Conservation (phyloP, 1,139 yeast genomes). For the Kurtzmaniella natalensis region DNA sequence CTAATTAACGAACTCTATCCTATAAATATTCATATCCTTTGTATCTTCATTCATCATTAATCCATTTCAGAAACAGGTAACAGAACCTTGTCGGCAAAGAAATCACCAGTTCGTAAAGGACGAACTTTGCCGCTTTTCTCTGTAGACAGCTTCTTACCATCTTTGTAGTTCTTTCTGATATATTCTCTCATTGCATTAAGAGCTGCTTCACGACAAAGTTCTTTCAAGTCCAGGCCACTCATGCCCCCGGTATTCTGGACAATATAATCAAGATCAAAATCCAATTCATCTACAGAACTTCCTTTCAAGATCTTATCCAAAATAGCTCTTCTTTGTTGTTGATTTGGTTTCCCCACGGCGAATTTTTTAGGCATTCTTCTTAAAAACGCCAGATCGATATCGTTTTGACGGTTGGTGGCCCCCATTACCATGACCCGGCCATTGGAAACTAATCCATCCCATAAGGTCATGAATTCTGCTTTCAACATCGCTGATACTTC, state of each 20-base stretch:
- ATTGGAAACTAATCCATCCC: conserved; percentile 85
- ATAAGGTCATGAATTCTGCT: conserved; percentile 95
- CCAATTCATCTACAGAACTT: conserved; percentile 50
- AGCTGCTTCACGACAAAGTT: conserved; percentile 90
- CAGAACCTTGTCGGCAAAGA: conserved; percentile 28
- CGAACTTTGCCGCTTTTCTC: conserved; percentile 24
- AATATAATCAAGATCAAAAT: conserved; percentile 58
- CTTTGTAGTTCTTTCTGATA: conserved; percentile 47
- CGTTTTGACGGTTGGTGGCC: conserved; percentile 90
- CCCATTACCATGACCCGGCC: conserved; percentile 88
- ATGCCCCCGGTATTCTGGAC: conserved; percentile 66
- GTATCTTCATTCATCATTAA: conserved; percentile 13
- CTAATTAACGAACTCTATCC: no score
- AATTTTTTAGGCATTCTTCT: conserved; percentile 92
- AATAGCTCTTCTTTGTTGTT: conserved; percentile 66
- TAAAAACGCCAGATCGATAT: conserved; percentile 87
- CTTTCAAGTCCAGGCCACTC: conserved; percentile 91
- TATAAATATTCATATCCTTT: neutral
- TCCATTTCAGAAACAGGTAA: conserved; percentile 32
- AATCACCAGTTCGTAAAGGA: conserved; percentile 45
- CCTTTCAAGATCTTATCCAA: conserved; percentile 62
- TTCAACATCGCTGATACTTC: conserved; percentile 94
- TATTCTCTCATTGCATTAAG: conserved; percentile 84
- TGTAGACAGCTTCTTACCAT: conserved; percentile 34
- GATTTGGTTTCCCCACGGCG: conserved; percentile 70